Evolutionary conservation across 208 protist genomes (phyloP).

Genomic region (Trypanosoma cruzi): DNA sequence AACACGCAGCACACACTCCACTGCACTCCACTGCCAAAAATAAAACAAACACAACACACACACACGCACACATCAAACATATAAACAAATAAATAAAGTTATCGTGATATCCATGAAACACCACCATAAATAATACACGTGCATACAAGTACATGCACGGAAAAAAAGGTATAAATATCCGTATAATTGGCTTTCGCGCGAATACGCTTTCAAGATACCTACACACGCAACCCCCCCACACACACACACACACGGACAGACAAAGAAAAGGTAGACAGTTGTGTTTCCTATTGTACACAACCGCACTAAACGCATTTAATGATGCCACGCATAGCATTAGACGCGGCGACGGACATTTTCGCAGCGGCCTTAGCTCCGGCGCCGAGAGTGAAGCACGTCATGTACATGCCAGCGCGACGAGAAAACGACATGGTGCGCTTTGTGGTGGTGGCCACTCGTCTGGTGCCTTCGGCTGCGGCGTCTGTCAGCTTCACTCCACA

Average conservation of each 20-base stretch:
- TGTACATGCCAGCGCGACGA: background rate
- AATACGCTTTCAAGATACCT: too few relatives aligned
- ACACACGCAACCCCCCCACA: background rate
- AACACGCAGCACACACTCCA: too few relatives aligned
- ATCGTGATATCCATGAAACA: too few relatives aligned
- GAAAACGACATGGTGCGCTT: background rate
- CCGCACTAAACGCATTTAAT: background rate
- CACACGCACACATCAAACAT: too few relatives aligned
- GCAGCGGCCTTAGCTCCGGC: background rate
- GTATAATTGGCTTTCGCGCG: too few relatives aligned
- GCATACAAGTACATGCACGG: too few relatives aligned
- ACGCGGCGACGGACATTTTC: background rate
- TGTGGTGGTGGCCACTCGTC: background rate
- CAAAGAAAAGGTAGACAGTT: background rate
- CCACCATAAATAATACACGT: too few relatives aligned
- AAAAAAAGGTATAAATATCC: too few relatives aligned
- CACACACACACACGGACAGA: background rate
- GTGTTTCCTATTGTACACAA: background rate
- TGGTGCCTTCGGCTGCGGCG: background rate
- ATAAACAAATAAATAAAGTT: too few relatives aligned
- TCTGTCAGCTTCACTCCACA: background rate
- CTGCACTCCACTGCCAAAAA: too few relatives aligned
- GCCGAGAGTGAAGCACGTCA: background rate
- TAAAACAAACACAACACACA: too few relatives aligned
- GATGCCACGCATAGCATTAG: background rate